phyloP scores from a whole-genome alignment of 2,329 filamentous ascomycete species.

The Macrophomina pseudophaseolina region DNA sequence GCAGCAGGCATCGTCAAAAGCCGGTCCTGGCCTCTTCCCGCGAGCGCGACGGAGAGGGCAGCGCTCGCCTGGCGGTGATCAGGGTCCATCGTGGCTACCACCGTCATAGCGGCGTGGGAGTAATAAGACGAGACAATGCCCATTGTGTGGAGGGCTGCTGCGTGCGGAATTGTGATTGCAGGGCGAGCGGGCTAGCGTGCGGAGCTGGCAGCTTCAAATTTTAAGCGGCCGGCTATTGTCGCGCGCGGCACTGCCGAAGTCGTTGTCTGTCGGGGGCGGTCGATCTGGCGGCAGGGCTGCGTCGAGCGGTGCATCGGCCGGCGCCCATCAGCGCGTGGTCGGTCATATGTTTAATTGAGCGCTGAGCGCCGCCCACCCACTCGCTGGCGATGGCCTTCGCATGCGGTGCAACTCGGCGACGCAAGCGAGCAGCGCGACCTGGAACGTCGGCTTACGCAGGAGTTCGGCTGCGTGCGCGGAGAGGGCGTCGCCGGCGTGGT shows the following conservation, averaged over 20 bases:
- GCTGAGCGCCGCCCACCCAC: background rate
- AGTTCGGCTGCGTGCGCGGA: constrained; percentile 10
- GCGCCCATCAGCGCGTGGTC: constrained; percentile 8
- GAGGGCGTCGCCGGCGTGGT: constrained; percentile 8
- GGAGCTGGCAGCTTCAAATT: constrained; percentile 20
- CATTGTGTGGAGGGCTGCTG: background rate
- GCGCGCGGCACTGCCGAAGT: constrained; percentile 7
- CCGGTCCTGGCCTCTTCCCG: background rate
- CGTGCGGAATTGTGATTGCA: constrained; percentile 19
- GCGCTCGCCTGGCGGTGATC: constrained; percentile 16
- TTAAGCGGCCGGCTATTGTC: constrained; percentile 21
- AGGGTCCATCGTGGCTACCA: constrained; percentile 20
- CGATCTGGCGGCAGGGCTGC: constrained; percentile 21
- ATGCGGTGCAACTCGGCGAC: constrained; percentile 18
- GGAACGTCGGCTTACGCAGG: constrained; percentile 23
- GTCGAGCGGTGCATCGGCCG: constrained; percentile 8
- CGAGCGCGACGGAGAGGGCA: background rate
- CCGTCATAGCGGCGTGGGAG: too few relatives aligned
- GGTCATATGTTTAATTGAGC: constrained; percentile 12
- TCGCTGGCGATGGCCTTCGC: background rate
- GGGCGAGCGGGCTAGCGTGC: constrained; percentile 15
- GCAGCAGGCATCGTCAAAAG: constrained; percentile 15
- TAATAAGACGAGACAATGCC: background rate
- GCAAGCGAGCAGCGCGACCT: constrained; percentile 20
- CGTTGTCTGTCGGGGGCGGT: background rate